Percentiles rank a stretch among this genome's conserved stretches.
phyloP scores from a whole-genome alignment of 768 basidiomycete genomes.

The Tricholoma sp. region DNA sequence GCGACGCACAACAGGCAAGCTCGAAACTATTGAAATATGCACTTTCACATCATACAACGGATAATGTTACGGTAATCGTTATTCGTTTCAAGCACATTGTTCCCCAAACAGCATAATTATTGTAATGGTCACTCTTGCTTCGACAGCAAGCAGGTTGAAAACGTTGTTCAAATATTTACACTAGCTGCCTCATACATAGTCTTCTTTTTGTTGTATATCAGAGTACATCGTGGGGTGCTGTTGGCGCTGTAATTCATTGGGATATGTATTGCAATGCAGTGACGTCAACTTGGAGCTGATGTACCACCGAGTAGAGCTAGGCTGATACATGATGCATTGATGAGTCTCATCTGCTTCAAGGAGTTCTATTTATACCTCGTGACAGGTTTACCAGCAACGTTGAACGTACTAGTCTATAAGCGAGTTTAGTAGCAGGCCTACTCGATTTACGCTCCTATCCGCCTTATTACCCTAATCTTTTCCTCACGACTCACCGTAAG shows the following conservation, averaged over 20 bases:
- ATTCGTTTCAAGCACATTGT: slow-evolving; percentile 66
- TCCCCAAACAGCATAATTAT: slow-evolving; percentile 14
- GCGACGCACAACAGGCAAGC: slow-evolving; percentile 82
- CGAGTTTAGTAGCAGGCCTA: not conserved
- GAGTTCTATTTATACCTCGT: not conserved
- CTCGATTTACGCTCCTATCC: not conserved
- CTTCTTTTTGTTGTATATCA: not conserved
- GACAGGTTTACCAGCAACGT: not conserved
- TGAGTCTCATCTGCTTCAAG: not conserved
- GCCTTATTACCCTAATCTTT: not conserved
- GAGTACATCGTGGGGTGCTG: not conserved
- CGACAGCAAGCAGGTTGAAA: not conserved
- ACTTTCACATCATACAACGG: slow-evolving; percentile 82
- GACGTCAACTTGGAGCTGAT: no score
- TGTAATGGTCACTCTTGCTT: not conserved
- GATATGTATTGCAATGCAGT: not conserved
- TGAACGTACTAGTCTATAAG: not conserved
- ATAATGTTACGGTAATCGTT: slow-evolving; percentile 92
- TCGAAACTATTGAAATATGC: slow-evolving; percentile 76
- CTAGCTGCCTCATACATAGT: not conserved
- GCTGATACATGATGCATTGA: no score
- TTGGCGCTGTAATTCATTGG: not conserved
- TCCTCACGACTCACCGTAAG: not conserved
- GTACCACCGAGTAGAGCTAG: no score
- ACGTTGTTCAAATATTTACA: not conserved